Conservation (phyloP, 345 rosid genomes). For the Syzygium oleosum region DNA sequence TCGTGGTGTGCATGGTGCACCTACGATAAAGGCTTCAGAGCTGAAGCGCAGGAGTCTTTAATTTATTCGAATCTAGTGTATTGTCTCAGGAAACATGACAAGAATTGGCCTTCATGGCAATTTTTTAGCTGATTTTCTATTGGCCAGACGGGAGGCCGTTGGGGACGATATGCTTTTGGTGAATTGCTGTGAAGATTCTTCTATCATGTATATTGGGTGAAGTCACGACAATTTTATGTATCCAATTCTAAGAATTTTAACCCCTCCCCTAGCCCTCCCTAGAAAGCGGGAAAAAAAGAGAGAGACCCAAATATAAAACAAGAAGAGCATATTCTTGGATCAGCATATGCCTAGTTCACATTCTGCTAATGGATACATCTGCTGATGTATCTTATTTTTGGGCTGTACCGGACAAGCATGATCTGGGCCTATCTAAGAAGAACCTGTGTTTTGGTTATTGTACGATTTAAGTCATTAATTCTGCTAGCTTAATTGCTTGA, state of each 20-base stretch:
- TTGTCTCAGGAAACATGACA: background rate
- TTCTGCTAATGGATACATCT: background rate
- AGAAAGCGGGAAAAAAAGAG: background rate
- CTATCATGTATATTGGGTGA: background rate
- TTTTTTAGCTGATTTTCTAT: background rate
- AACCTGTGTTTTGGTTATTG: background rate
- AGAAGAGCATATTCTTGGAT: background rate
- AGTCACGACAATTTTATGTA: background rate
- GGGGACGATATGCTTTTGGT: background rate
- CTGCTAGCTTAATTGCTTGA: background rate
- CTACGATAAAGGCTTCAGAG: background rate
- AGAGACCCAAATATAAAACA: background rate
- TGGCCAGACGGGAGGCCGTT: background rate
- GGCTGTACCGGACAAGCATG: background rate
- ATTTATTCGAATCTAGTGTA: background rate
- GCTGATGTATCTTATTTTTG: background rate
- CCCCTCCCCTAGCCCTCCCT: background rate
- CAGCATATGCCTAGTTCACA: background rate
- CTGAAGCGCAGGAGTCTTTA: background rate
- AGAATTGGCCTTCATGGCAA: background rate
- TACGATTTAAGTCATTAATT: background rate
- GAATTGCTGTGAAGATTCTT: background rate
- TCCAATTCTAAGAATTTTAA: background rate
- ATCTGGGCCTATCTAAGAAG: background rate
- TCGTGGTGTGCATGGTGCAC: background rate